These are phyloP conservation scores for Notholithocarpus densiflorus DNA, from an alignment of 306 rosid genomes.

Conservation along the genomic window DNA sequence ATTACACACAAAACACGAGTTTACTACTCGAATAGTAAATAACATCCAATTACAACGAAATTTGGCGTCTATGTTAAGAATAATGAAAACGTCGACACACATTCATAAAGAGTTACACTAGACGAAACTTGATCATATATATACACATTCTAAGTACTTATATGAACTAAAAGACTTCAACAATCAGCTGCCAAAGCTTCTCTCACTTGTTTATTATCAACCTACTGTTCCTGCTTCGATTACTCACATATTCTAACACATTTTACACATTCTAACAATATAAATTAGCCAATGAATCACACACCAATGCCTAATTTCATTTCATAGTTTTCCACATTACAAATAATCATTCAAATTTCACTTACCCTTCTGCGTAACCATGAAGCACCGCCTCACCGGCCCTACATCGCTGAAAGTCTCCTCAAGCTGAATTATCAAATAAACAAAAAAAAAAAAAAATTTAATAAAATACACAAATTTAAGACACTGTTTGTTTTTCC, in stretches of 20 bases:
- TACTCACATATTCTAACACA: background rate
- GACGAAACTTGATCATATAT: too few relatives aligned
- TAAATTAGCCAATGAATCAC: background rate
- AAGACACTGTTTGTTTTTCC: too few relatives aligned
- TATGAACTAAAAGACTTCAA: background rate
- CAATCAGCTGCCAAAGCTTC: background rate
- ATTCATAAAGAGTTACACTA: too few relatives aligned
- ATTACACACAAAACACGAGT: too few relatives aligned
- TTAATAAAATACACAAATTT: background rate
- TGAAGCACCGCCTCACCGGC: conserved; percentile 82
- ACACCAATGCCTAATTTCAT: background rate
- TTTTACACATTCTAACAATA: background rate
- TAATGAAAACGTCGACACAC: too few relatives aligned
- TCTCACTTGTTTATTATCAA: background rate
- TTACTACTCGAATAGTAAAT: too few relatives aligned
- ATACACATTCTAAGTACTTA: background rate
- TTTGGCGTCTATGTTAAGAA: too few relatives aligned
- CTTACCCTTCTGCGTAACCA: conserved; percentile 78
- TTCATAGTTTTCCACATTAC: background rate
- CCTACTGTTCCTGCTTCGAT: background rate
- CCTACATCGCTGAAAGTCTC: conserved; percentile 85
- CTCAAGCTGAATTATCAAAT: conserved; percentile 53
- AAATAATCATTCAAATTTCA: background rate
- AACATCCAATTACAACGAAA: too few relatives aligned
- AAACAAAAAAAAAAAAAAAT: background rate